Conservation (phyloP, 768 basidiomycete species). For the Dioszegia aurantiaca region DNA sequence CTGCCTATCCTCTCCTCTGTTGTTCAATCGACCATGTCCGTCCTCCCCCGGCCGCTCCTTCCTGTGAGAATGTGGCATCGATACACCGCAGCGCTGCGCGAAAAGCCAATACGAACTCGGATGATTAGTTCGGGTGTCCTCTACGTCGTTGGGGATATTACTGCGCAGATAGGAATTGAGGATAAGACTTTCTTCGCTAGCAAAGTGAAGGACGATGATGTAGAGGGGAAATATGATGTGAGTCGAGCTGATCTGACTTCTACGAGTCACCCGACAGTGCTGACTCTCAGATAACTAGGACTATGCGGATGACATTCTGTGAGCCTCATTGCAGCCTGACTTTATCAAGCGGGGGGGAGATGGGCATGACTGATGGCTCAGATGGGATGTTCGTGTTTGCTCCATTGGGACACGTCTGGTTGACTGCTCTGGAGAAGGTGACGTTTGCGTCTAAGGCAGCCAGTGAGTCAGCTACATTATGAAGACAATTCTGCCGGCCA, state of each 20-base stretch:
- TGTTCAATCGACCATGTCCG: background rate
- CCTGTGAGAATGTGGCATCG: conserved; percentile 28
- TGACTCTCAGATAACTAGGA: conserved; percentile 31
- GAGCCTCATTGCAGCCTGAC: background rate
- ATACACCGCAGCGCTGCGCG: conserved; percentile 24
- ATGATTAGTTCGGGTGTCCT: conserved; percentile 42
- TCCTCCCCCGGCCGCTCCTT: background rate
- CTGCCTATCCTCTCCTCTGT: background rate
- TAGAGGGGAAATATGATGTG: conserved; percentile 31
- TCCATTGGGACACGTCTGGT: conserved; percentile 48
- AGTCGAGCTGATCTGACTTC: conserved; percentile 2
- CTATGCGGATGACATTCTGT: conserved; percentile 43
- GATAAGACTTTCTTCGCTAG: conserved; percentile 23
- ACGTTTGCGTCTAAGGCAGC: conserved; percentile 21
- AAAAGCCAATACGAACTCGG: conserved; percentile 43
- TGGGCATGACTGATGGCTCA: conserved; percentile 7
- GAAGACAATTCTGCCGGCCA: too few relatives aligned
- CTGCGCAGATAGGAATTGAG: conserved; percentile 49
- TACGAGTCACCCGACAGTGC: background rate
- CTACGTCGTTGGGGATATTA: conserved; percentile 40
- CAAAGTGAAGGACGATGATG: conserved; percentile 11
- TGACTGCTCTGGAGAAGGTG: conserved; percentile 33
- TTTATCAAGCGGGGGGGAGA: background rate
- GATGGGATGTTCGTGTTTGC: conserved; percentile 48
- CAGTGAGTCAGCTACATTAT: too few relatives aligned